phyloP scores from a whole-genome alignment of 2,329 filamentous ascomycete species.

The Phoma sp. region DNA sequence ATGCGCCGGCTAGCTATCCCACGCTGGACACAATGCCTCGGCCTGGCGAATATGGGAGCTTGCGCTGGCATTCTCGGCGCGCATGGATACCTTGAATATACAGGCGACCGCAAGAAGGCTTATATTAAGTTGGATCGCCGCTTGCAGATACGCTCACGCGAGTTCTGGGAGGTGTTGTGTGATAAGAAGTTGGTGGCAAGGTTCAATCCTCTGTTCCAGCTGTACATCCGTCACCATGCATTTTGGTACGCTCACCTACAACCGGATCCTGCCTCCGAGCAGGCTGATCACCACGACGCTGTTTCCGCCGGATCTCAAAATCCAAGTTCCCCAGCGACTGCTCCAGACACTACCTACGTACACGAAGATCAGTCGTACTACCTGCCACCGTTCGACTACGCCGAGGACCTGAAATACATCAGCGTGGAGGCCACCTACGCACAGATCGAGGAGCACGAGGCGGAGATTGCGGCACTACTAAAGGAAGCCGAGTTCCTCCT shows the following conservation, averaged over 20 bases:
- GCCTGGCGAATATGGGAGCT: slow-evolving; percentile 37
- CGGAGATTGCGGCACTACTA: slow-evolving; percentile 21
- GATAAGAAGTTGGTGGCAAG: slow-evolving; percentile 34
- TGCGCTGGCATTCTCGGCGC: slow-evolving; percentile 30
- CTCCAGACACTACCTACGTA: slow-evolving; percentile 1
- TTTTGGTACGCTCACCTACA: slow-evolving; percentile 34
- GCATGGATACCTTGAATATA: slow-evolving; percentile 39
- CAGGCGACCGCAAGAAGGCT: slow-evolving; percentile 36
- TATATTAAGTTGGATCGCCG: slow-evolving; percentile 24
- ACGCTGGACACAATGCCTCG: slow-evolving; percentile 31
- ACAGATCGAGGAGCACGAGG: slow-evolving; percentile 24
- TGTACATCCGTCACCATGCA: slow-evolving; percentile 36
- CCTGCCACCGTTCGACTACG: slow-evolving; percentile 28
- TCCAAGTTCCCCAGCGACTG: not conserved
- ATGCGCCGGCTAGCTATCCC: slow-evolving; percentile 31
- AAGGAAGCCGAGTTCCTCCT: slow-evolving; percentile 33
- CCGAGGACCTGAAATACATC: slow-evolving; percentile 26
- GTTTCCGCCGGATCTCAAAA: not conserved
- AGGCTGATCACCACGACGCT: slow-evolving; percentile 16
- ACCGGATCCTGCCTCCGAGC: slow-evolving; percentile 25
- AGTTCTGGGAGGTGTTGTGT: slow-evolving; percentile 38
- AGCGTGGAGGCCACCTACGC: slow-evolving; percentile 16
- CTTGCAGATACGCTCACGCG: slow-evolving; percentile 26
- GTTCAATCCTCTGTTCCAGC: slow-evolving; percentile 34
- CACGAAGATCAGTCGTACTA: slow-evolving; percentile 27